These are phyloP conservation scores for Apiospora rasikravindrae DNA, from an alignment of 2,329 filamentous ascomycete species.

Conservation along the genomic window DNA sequence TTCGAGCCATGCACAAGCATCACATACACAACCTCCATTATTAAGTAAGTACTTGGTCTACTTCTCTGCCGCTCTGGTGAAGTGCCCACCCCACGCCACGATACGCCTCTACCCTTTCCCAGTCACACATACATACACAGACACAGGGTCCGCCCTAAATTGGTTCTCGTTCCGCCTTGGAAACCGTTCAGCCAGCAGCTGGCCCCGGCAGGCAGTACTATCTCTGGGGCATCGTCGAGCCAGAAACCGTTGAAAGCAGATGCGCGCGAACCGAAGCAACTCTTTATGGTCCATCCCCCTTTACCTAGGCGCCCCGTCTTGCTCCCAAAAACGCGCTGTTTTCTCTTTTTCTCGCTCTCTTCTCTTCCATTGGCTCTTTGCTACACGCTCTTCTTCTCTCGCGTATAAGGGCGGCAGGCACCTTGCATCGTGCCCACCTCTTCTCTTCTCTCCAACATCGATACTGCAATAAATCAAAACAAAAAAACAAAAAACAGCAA, in stretches of 20 bases:
- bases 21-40: slow-evolving; percentile 6
- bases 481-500: slow-evolving; percentile 21
- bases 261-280: not conserved
- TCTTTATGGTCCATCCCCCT: not conserved
- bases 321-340: not conserved
- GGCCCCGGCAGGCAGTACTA: too few species aligned
- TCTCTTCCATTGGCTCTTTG: not conserved
- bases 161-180: not conserved
- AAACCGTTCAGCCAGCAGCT: too few species aligned
- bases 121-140: not conserved
- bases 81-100: not conserved
- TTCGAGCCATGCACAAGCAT: not conserved
- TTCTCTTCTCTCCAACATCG: not conserved
- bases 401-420: not conserved
- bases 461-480: slow-evolving; percentile 18
- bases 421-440: not conserved
- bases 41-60: slow-evolving; percentile 4
- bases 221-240: not conserved
- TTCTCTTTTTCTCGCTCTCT: not conserved
- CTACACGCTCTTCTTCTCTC: not conserved
- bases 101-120: not conserved
- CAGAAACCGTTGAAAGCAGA: not conserved
- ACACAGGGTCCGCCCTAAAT: not conserved
- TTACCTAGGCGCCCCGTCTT: not conserved
- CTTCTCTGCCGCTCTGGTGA: not conserved